Evolutionary conservation across 1,284 basidiomycete genomes (phyloP).

Genomic region (Ustilago loliicola): DNA sequence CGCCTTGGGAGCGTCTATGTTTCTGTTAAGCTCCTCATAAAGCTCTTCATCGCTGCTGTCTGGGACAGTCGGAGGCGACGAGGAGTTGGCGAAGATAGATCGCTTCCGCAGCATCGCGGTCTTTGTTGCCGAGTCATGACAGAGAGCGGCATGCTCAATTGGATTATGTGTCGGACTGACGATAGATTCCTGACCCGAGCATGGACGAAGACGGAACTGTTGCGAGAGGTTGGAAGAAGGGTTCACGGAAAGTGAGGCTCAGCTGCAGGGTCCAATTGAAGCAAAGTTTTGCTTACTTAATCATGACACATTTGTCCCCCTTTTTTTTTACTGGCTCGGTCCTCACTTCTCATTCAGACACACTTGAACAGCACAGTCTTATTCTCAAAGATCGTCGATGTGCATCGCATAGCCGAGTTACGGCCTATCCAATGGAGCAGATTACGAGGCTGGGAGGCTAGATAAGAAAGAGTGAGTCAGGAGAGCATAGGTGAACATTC

Average conservation of each 20-base stretch:
- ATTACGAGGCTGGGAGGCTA: not conserved
- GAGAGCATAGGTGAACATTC: not conserved
- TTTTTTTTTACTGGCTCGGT: not conserved
- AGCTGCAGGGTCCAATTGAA: conserved; percentile 9
- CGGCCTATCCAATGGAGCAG: not conserved
- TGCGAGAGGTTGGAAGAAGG: too few species aligned
- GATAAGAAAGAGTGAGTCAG: not conserved
- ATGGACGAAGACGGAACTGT: not conserved
- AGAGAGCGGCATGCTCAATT: not conserved
- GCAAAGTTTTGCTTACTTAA: conserved; percentile 5
- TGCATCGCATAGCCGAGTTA: not conserved
- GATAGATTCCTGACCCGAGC: too few species aligned
- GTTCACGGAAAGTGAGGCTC: not conserved
- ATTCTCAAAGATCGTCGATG: not conserved
- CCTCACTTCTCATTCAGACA: not conserved
- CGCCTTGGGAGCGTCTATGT: not conserved
- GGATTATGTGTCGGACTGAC: too few species aligned
- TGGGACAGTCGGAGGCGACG: conserved; percentile 1
- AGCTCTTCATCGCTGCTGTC: conserved; percentile 30
- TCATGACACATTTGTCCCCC: not conserved
- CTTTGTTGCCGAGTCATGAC: not conserved
- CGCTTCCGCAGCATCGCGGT: conserved; percentile 23
- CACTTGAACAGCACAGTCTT: not conserved
- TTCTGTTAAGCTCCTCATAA: not conserved
- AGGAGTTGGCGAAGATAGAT: not conserved